Base-by-base conservation (phyloP, 768 basidiomycete species). In the Leccinum subtestaceum region DNA sequence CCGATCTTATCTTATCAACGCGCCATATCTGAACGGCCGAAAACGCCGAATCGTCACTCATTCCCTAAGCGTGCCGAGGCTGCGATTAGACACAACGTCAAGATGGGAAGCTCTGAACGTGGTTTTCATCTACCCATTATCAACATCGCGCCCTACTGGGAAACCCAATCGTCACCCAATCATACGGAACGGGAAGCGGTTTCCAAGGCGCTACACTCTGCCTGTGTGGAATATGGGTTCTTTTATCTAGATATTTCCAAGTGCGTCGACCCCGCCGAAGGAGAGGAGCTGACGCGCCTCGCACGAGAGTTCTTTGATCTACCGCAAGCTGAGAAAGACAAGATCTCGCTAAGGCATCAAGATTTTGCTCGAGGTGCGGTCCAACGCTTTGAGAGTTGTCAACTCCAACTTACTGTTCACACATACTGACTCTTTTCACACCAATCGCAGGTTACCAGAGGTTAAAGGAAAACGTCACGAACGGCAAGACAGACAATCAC, bases 391-490 rank as follows among this genome's bases (percentile, higher is more conserved):
- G 38, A 19, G 43, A 19, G 10, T 4, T 0, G 4, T 43, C 21
- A 21, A 21, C 21, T 2, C 21, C 21, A 21, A 21, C 21, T 21
- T 21, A 5, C 21, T 27, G 23, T 52, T 19, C 5, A 19, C n/a
- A 3, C 21, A 19, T 4, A 55, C 29, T 43, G 13, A 8, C 19
- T 3, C 25, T n/a, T 52, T 5, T 17, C 57, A 5, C 19, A 9
- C 36, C 21, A 3, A 34, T 46, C 50, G 17, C 64, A 95, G 94
- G 94, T 7, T 96, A 94, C 67, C 85, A 86, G 49, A 77, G 83
- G 52, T 70, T 97, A 31, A 86, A 85, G 58, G 89, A 95, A 77
- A 94, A 95, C 62, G 83, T 95, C 11, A 96, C 94, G 0, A 85
- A 86, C 63, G 91, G 91, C 8, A 88, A 87, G 70, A 84, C 87